phyloP scores from a whole-genome alignment of 805 yeast species.

The Wickerhamiella alocasiicola region DNA sequence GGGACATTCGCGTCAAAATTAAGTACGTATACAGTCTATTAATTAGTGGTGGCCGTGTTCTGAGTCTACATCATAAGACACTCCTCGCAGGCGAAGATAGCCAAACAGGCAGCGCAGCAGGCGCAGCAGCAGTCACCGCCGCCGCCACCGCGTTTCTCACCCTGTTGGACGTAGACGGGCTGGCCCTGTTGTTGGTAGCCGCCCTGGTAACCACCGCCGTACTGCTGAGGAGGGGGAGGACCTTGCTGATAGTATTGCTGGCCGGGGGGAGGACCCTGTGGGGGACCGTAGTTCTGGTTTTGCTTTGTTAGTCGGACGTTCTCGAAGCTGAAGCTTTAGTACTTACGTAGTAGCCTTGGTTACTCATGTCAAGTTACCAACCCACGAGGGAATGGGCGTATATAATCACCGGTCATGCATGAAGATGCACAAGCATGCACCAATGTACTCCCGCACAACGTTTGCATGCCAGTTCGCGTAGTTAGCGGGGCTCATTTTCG shows the following conservation, averaged over 20 bases:
- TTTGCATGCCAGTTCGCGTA: no score
- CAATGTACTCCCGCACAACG: no score
- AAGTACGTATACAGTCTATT: no score
- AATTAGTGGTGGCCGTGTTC: no score
- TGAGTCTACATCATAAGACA: conserved; percentile 5
- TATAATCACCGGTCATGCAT: no score
- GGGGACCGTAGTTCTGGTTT: conserved; percentile 10
- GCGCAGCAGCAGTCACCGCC: conserved; percentile 23
- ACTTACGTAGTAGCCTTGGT: conserved; percentile 13
- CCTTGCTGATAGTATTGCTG: conserved; percentile 16
- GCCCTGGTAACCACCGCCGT: conserved; percentile 11
- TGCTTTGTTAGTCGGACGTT: conserved; percentile 1
- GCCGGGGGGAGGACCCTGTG: conserved; percentile 9
- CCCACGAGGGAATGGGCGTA: no score
- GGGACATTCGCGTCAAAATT: no score
- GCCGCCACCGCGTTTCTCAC: conserved; percentile 18
- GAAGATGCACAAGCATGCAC: no score
- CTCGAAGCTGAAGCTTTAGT: background rate
- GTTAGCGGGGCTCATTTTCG: no score
- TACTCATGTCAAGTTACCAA: conserved; percentile 7
- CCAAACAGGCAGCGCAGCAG: conserved; percentile 17
- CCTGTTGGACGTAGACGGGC: conserved; percentile 28
- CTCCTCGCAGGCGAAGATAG: conserved; percentile 13
- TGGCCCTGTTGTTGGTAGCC: conserved; percentile 26
- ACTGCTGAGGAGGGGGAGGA: conserved; percentile 7